phyloP scores from a whole-genome alignment of 2,329 filamentous ascomycete species.

The Trichothecium roseum region DNA sequence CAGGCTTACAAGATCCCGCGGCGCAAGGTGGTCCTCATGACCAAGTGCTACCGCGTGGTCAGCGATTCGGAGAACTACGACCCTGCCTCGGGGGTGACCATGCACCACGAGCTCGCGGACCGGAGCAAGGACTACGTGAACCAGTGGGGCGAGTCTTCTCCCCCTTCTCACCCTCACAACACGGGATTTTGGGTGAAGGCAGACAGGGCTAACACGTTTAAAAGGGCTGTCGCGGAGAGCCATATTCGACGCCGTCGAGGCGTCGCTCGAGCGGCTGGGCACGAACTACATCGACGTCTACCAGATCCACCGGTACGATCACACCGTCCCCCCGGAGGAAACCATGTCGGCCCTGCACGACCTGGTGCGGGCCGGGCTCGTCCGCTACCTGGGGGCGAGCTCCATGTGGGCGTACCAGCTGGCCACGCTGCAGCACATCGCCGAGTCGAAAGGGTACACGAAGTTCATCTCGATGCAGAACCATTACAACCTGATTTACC shows the following conservation, averaged over 20 bases:
- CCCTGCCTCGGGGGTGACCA: background rate
- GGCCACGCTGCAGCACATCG: conserved; percentile 36
- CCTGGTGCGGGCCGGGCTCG: conserved; percentile 39
- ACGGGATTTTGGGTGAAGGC: too few species aligned
- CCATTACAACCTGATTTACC: conserved; percentile 40
- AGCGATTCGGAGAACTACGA: conserved; percentile 21
- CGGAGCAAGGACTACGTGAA: conserved; percentile 16
- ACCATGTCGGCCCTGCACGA: conserved; percentile 49
- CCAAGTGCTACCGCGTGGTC: conserved; percentile 43
- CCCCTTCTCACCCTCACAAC: background rate
- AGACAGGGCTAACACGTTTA: background rate
- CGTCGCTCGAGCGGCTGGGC: conserved; percentile 40
- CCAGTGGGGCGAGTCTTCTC: conserved; percentile 22
- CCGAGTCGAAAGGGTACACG: conserved; percentile 42
- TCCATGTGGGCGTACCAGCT: conserved; percentile 36
- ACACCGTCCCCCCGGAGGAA: conserved; percentile 35
- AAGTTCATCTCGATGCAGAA: conserved; percentile 50
- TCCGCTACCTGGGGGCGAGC: conserved; percentile 30
- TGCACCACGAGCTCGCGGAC: conserved; percentile 5
- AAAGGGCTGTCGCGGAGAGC: conserved; percentile 42
- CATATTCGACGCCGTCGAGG: conserved; percentile 56
- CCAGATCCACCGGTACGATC: conserved; percentile 42
- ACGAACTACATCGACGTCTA: conserved; percentile 47
- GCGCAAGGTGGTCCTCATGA: conserved; percentile 44
- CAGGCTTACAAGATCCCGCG: conserved; percentile 45